Evolutionary conservation across 2,329 filamentous ascomycete species (phyloP).

Genomic region (Mycosphaerella sp.): DNA sequence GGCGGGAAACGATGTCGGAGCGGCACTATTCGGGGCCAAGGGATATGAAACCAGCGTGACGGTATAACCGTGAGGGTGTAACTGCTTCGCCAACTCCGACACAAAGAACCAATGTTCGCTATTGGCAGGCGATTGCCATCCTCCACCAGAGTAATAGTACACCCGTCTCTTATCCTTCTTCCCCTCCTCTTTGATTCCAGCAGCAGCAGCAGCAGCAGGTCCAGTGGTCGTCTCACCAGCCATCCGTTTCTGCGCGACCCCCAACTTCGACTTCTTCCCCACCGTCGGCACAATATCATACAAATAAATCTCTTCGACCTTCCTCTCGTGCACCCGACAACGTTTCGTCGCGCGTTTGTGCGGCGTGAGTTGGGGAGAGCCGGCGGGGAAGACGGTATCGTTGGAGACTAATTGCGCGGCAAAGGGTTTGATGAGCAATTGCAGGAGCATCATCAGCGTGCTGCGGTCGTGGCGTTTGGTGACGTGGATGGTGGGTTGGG

Average conservation of each 20-base stretch:
- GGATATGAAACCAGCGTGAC: constrained; percentile 49
- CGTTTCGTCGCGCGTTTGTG: constrained; percentile 31
- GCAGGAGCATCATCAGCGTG: constrained; percentile 33
- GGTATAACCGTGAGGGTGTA: constrained; percentile 31
- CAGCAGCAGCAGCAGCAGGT: no score
- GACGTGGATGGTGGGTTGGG: constrained; percentile 28
- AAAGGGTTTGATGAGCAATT: constrained; percentile 36
- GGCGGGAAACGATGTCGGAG: constrained; percentile 43
- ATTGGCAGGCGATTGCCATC: constrained; percentile 49
- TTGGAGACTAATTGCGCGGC: constrained; percentile 34
- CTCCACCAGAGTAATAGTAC: constrained; percentile 52
- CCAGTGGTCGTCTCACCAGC: background rate
- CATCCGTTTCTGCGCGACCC: background rate
- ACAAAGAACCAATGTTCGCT: constrained; percentile 49
- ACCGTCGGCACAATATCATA: constrained; percentile 38
- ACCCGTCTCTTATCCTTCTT: constrained; percentile 33
- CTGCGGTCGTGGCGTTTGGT: constrained; percentile 36
- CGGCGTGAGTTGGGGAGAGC: constrained; percentile 37
- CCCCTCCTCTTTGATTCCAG: constrained; percentile 1
- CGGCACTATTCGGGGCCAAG: constrained; percentile 49
- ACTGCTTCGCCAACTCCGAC: constrained; percentile 39
- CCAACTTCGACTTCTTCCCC: background rate
- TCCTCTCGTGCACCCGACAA: constrained; percentile 38
- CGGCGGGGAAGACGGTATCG: constrained; percentile 31
- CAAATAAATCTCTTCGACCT: constrained; percentile 40